Base-by-base conservation (phyloP, 352 stramenopile genomes). In the Thalassiosira ordinaria region DNA sequence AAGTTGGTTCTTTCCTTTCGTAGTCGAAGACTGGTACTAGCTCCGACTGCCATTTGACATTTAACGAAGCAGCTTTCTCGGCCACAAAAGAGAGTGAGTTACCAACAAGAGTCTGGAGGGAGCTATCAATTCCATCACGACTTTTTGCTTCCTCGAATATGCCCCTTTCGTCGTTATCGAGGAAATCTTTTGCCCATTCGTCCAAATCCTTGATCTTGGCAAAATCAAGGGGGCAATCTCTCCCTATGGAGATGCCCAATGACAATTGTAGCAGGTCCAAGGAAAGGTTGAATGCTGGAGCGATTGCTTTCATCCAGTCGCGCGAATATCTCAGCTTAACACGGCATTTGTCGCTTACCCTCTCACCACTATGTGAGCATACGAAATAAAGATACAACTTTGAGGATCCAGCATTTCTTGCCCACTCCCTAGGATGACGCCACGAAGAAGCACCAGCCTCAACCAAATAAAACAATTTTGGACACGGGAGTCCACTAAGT, bases 171-270 rank as follows among this genome's bases (percentile, higher is more conserved):
- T n/a, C n/a, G n/a, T n/a, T n/a, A n/a, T 63, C 55, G 4, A 63
- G 22, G 7, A 63, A 22, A 5, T 63, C 22, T n/a, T 33, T 63
- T 22, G 29, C 55, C 55, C 55, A 63, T 33, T 63, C 55, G 24
- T 63, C 29, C 22, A 63, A 11, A 13, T 63, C 55, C 55, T 41
- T 63, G 24, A 63, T 63, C 55, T 63, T 33, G 5, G 55, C 22
- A 33, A 63, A 33, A 44, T 63, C 24, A 33, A 63, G n/a, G 4
- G 55, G 29, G 4, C 4, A 44, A 11, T 63, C 29, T 63, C 22
- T 63, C 39, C 29, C 55, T n/a, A 63, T 16, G 6, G 55, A 44
- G 7, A 41, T 8, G 11, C 7, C 7, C 24, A 63, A 44, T 44
- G 55, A 26, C 33, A 41, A 16, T 41, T 26, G 4, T 18, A 33